Conservation (phyloP, 2,329 filamentous ascomycete species). For the Colletotrichum chrysophilum region DNA sequence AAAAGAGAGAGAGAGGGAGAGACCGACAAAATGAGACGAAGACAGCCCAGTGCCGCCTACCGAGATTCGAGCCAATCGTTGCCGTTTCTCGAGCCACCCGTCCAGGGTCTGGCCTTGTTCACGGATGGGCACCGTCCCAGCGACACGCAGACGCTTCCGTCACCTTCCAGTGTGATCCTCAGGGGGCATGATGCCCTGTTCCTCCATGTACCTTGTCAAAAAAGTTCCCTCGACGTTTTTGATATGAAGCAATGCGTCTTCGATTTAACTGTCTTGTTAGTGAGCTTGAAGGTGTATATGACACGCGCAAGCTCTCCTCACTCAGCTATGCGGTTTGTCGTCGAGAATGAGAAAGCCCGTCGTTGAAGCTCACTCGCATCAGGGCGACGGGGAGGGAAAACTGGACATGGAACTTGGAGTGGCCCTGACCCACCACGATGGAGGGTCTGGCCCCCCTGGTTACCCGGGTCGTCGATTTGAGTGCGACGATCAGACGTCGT, state of each 20-base stretch:
- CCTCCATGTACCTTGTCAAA: background rate
- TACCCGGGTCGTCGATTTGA: constrained; percentile 1
- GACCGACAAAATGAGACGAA: constrained; percentile 16
- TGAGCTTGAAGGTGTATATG: background rate
- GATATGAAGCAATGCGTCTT: background rate
- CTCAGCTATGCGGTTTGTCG: background rate
- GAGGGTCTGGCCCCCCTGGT: background rate
- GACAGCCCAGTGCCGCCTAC: constrained; percentile 7
- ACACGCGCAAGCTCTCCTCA: background rate
- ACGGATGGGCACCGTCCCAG: constrained; percentile 1
- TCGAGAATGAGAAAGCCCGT: background rate
- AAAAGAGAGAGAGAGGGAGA: background rate
- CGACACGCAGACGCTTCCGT: constrained; percentile 17
- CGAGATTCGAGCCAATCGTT: constrained; percentile 13
- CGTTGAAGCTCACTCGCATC: background rate
- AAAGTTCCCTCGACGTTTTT: background rate
- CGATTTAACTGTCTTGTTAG: background rate
- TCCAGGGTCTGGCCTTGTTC: constrained; percentile 12
- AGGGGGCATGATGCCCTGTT: background rate
- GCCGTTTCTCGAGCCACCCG: background rate
- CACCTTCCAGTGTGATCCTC: constrained; percentile 10
- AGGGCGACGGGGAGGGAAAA: background rate
- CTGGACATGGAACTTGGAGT: background rate
- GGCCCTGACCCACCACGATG: background rate
- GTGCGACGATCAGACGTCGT: constrained; percentile 16